Base-by-base conservation (phyloP, 345 rosid genomes). In the Murraya koenigii region DNA sequence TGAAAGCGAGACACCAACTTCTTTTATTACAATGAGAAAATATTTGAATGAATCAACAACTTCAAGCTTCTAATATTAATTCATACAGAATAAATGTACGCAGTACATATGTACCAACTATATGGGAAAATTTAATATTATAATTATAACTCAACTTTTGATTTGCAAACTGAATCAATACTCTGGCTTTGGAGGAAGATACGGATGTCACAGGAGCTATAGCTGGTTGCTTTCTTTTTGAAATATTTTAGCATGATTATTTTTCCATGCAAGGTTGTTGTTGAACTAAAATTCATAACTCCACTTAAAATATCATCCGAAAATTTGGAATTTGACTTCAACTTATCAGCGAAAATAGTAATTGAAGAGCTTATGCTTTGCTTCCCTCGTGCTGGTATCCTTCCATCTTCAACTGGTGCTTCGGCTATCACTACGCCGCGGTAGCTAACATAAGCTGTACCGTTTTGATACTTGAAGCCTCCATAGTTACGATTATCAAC, bases 401-500 rank as follows among this genome's bases (percentile, higher is more conserved):
- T 49, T 62, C 79, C 90, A 0, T 25, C 71, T 3, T 60, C 41
- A 1, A 87, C 69, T 1, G 80, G 76, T 14, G 81, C 87, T 33
- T 83, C 84, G 0, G 69, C 90, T 0, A 79, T 80, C 3, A 71
- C 38, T 0, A 68, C 55, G 1, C 68, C 84, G 0, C 41, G 72
- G 44, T 89, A 86, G 52, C 19, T 69, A 9, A 89, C 25, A 36
- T 75, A 75, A 9, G 84, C 75, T 5, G 76, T 79, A 41, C 78
- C 65, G 17, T 83, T 36, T 11, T 76, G 15, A 65, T 84, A 82
- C 61, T 61, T 63, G 71, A 83, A 87, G 54, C 84, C 75, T 10
- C 89, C 89, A 20, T 86, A 83, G 38, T 86, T 87, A 33, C 32
- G 81, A 55, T 86, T 87, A 8, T 86, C 76, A 11, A 87, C 22